phyloP scores from a whole-genome alignment of 2,329 filamentous ascomycete species.

The Daldinia eschscholtzii region DNA sequence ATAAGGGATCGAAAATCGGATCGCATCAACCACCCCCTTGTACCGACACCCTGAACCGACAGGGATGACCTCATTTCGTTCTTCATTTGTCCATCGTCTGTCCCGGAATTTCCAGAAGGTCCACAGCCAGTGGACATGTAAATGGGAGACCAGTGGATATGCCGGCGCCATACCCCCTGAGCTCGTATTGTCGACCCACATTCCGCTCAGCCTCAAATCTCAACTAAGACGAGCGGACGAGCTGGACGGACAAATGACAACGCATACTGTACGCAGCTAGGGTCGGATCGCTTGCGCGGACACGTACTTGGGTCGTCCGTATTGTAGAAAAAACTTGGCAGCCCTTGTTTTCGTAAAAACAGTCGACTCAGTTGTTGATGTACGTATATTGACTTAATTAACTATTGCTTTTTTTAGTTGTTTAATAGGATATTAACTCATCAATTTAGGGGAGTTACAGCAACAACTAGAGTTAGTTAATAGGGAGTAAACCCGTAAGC shows the following conservation, averaged over 20 bases:
- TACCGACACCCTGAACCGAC: conserved; percentile 15
- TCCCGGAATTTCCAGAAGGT: conserved; percentile 27
- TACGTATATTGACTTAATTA: not conserved
- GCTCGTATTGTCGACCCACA: conserved; percentile 40
- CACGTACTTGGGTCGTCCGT: conserved; percentile 5
- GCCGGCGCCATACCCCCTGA: conserved; percentile 38
- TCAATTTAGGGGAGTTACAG: too few relatives aligned
- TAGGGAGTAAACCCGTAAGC: not conserved
- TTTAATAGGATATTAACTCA: not conserved
- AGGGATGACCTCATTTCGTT: conserved; percentile 32
- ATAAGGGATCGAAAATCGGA: conserved; percentile 44
- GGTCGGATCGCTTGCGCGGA: conserved; percentile 26
- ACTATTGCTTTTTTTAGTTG: not conserved
- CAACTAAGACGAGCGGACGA: conserved; percentile 1
- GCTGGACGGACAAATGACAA: conserved; percentile 21
- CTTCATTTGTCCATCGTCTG: not conserved
- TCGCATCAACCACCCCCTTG: conserved; percentile 32
- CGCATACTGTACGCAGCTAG: conserved; percentile 19
- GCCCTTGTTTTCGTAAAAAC: not conserved
- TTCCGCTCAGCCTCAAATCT: conserved; percentile 42
- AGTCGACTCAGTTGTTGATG: not conserved
- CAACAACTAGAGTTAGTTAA: too few relatives aligned
- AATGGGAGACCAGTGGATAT: conserved; percentile 21
- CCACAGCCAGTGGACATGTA: conserved; percentile 24
- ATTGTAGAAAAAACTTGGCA: not conserved